phyloP scores from a whole-genome alignment of 768 basidiomycete genomes.

The Rhizopogon rudus region DNA sequence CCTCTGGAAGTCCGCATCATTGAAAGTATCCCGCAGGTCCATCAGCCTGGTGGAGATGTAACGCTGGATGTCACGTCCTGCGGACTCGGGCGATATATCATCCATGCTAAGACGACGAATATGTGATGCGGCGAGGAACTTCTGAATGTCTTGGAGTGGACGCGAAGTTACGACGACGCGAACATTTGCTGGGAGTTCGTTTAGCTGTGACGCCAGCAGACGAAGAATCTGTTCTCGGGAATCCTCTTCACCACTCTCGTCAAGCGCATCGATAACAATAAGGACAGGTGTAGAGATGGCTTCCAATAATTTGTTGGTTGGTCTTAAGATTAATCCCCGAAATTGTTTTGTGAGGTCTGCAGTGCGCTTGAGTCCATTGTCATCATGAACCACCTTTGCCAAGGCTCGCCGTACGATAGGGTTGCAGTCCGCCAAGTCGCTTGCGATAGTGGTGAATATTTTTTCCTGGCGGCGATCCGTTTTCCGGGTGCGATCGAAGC shows the following conservation, averaged over 20 bases:
- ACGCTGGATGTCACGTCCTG: background rate
- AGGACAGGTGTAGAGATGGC: slow-evolving; percentile 14
- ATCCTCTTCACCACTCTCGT: slow-evolving; percentile 5
- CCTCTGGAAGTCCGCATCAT: background rate
- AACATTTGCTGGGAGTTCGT: background rate
- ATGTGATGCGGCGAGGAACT: background rate
- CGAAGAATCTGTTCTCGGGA: slow-evolving; percentile 9
- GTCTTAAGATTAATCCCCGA: slow-evolving; percentile 10
- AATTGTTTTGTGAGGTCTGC: slow-evolving; percentile 6
- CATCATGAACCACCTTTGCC: background rate
- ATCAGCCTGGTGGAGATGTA: background rate
- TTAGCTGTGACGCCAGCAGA: background rate
- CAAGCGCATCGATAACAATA: slow-evolving; percentile 20
- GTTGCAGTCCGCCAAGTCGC: slow-evolving; percentile 13
- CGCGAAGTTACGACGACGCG: slow-evolving; percentile 2
- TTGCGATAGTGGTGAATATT: slow-evolving; percentile 15
- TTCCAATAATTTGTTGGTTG: background rate
- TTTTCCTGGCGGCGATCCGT: background rate
- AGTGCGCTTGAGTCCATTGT: background rate
- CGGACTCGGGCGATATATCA: background rate
- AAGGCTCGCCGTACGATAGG: background rate
- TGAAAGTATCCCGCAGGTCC: slow-evolving; percentile 13
- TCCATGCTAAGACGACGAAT: background rate
- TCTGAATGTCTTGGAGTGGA: background rate
- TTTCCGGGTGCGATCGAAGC: slow-evolving; percentile 6